Evolutionary conservation across 2,329 filamentous ascomycete genomes (phyloP).

Genomic region (Nemania sp.): DNA sequence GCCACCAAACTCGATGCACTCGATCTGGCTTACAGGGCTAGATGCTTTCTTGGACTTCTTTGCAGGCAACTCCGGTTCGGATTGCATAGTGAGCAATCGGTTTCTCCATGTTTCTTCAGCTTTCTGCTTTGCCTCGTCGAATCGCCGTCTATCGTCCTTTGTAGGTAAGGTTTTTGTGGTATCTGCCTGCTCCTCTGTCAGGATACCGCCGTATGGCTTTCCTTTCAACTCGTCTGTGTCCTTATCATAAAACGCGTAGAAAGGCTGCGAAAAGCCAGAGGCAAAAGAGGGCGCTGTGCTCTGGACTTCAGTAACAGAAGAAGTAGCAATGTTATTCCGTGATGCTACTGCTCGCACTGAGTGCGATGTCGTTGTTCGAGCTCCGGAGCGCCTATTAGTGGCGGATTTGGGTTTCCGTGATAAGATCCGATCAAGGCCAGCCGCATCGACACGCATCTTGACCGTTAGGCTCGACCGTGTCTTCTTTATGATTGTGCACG

Average conservation of each 20-base stretch:
- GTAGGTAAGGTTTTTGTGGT: conserved; percentile 86
- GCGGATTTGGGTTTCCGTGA: conserved; percentile 61
- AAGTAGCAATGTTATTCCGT: conserved; percentile 36
- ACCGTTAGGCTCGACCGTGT: conserved; percentile 55
- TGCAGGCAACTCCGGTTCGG: conserved; percentile 62
- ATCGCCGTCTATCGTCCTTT: conserved; percentile 78
- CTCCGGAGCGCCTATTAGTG: conserved; percentile 48
- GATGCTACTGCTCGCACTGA: conserved; percentile 38
- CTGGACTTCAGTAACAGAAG: conserved; percentile 43
- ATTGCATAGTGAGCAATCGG: conserved; percentile 62
- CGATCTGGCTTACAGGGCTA: conserved; percentile 93
- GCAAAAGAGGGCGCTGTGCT: conserved; percentile 61
- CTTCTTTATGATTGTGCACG: conserved; percentile 48
- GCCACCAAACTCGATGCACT: conserved; percentile 96
- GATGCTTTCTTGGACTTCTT: conserved; percentile 74
- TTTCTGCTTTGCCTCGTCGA: conserved; percentile 86
- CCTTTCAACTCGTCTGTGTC: conserved; percentile 87
- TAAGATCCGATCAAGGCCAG: conserved; percentile 63
- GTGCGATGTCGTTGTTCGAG: conserved; percentile 41
- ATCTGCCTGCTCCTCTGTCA: conserved; percentile 86
- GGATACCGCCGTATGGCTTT: conserved; percentile 93
- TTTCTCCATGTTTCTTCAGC: conserved; percentile 91
- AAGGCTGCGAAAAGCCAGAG: conserved; percentile 71
- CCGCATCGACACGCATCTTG: conserved; percentile 59
- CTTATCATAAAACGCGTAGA: conserved; percentile 86